Percentiles rank a stretch among this genome's conserved stretches.
phyloP scores from a whole-genome alignment of 352 stramenopile genomes.

The Lagenidium giganteum region DNA sequence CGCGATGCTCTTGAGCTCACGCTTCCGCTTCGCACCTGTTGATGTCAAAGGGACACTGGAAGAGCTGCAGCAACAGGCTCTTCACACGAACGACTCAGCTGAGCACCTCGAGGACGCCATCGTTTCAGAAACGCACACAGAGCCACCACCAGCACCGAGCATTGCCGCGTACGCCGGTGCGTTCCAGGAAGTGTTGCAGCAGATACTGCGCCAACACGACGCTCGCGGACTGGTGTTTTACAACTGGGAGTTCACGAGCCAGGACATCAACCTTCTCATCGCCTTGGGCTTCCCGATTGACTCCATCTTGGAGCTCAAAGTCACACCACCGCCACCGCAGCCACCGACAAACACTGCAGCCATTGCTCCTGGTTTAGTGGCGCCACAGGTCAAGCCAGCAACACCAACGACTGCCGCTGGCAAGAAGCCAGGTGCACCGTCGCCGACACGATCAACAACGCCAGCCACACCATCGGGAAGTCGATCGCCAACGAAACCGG shows the following conservation, averaged over 20 bases:
- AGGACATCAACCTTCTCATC: constrained; percentile 43
- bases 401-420: constrained; percentile 1
- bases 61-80: constrained; percentile 13
- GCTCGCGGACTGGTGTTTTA: constrained; percentile 48
- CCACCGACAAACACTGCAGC: not conserved
- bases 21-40: constrained; percentile 39
- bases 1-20: constrained; percentile 27
- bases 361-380: not conserved
- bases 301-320: constrained; percentile 50
- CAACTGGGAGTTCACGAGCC: constrained; percentile 43
- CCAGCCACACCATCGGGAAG: constrained; percentile 2
- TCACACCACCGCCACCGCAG: constrained; percentile 2
- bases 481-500: not conserved
- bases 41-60: constrained; percentile 28
- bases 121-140: no score
- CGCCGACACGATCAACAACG: not conserved
- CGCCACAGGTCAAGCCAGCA: not conserved
- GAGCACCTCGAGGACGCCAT: no score
- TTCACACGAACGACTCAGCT: not conserved
- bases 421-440: not conserved
- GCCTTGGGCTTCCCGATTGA: constrained; percentile 38
- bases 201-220: constrained; percentile 6
- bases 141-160: not conserved
- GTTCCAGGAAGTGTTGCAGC: constrained; percentile 10
- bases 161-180: constrained; percentile 18